Evolutionary conservation across 2,329 filamentous ascomycete genomes (phyloP).

Genomic region (Aspergillus hiratsukae): DNA sequence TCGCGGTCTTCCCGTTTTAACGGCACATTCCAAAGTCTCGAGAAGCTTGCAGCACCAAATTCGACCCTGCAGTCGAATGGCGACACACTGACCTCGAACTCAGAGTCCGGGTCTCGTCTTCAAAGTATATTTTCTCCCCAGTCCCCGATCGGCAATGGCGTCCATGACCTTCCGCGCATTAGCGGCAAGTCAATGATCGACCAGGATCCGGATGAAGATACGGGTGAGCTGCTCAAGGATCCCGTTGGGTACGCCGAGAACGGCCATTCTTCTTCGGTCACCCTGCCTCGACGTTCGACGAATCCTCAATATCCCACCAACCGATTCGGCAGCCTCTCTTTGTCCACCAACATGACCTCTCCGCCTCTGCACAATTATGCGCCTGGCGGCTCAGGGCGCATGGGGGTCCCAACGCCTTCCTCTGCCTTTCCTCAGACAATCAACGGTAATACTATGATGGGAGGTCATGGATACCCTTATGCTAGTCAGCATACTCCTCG

Average conservation of each 20-base stretch:
- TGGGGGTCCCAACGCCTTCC: slow-evolving; percentile 47
- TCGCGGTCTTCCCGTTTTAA: slow-evolving; percentile 56
- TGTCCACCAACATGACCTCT: slow-evolving; percentile 62
- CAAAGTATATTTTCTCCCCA: slow-evolving; percentile 59
- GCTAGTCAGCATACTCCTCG: slow-evolving; percentile 54
- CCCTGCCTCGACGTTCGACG: slow-evolving; percentile 59
- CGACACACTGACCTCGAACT: slow-evolving; percentile 48
- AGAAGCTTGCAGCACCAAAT: slow-evolving; percentile 51
- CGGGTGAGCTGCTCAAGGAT: slow-evolving; percentile 58
- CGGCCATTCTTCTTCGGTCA: slow-evolving; percentile 46
- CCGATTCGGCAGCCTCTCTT: slow-evolving; percentile 64
- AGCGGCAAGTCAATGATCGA: slow-evolving; percentile 61
- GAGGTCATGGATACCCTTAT: slow-evolving; percentile 53
- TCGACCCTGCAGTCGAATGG: slow-evolving; percentile 43
- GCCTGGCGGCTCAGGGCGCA: slow-evolving; percentile 46
- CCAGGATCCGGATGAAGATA: slow-evolving; percentile 61
- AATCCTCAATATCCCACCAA: slow-evolving; percentile 67
- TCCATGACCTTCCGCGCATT: slow-evolving; percentile 48
- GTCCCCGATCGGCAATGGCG: slow-evolving; percentile 54
- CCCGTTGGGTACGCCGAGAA: slow-evolving; percentile 67
- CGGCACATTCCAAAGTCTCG: slow-evolving; percentile 56
- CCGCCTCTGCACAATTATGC: slow-evolving; percentile 53
- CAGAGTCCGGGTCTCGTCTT: slow-evolving; percentile 46
- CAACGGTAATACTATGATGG: slow-evolving; percentile 43
- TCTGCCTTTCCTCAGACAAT: slow-evolving; percentile 58